Evolutionary conservation across 192 early-diverging fungal genomes (phyloP).

Genomic region (Kickxella alabastrina): DNA sequence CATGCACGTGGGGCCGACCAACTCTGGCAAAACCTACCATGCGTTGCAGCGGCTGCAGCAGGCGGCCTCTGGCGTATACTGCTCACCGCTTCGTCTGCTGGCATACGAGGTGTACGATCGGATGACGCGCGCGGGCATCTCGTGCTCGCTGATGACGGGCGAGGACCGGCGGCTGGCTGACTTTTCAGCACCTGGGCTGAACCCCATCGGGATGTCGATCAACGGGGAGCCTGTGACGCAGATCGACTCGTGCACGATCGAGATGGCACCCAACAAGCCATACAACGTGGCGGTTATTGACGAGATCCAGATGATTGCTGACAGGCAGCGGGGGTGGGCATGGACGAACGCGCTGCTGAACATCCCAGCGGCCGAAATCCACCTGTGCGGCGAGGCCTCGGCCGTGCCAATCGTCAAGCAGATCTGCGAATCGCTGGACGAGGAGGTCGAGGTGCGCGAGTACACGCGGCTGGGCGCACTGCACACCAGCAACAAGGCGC

Average conservation of each 20-base stretch:
- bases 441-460: conserved; percentile 71
- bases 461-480: conserved; percentile 77
- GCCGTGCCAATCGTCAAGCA: conserved; percentile 75
- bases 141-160: conserved; percentile 85
- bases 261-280: conserved; percentile 68
- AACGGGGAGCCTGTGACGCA: conserved; percentile 30
- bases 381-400: conserved; percentile 90
- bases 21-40: conserved; percentile 93
- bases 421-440: conserved; percentile 67
- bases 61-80: conserved; percentile 70
- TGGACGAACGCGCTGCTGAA: conserved; percentile 88
- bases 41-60: conserved; percentile 70
- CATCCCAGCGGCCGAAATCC: conserved; percentile 77
- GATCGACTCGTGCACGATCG: conserved; percentile 77
- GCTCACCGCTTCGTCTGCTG: conserved; percentile 85
- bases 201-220: conserved; percentile 17
- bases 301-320: conserved; percentile 96
- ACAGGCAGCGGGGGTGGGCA: conserved; percentile 85
- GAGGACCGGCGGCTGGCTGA: conserved; percentile 72
- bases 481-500: conserved; percentile 52
- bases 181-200: conserved; percentile 20
- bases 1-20: conserved; percentile 95
- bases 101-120: conserved; percentile 90
- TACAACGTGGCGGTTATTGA: conserved; percentile 89
- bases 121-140: conserved; percentile 69